A percentile compares a stretch with the other conserved stretches of the same genome.
phyloP scores from a whole-genome alignment of 371 early-diverging fungal genomes.

The Smittium culicis region DNA sequence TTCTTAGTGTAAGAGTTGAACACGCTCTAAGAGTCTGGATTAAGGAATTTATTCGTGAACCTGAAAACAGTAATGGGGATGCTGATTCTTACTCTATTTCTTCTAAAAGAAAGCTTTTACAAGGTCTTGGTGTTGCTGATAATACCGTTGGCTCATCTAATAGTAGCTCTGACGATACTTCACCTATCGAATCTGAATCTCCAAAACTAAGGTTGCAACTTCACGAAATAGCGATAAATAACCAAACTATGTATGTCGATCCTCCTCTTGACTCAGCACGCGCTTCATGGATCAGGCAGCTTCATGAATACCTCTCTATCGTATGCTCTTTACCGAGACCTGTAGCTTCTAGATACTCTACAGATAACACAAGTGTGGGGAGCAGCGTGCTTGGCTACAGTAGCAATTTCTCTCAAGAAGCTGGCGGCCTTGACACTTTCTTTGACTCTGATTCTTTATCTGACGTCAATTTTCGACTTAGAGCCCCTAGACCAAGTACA shows the following conservation, averaged over 20 bases:
- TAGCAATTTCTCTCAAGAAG: neutral
- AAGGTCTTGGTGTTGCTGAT: slow-evolving; percentile 36
- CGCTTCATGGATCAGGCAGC: slow-evolving; percentile 69
- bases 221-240: slow-evolving; percentile 74
- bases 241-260: slow-evolving; percentile 90
- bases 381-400: slow-evolving; percentile 5
- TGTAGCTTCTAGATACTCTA: slow-evolving; percentile 84
- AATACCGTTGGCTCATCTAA: slow-evolving; percentile 15
- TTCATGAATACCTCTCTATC: slow-evolving; percentile 82
- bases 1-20: slow-evolving; percentile 62
- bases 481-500: slow-evolving; percentile 18
- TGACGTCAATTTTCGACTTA: slow-evolving; percentile 28
- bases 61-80: slow-evolving; percentile 32
- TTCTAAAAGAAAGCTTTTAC: slow-evolving; percentile 35
- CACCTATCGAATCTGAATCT: slow-evolving; percentile 6
- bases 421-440: slow-evolving; percentile 5
- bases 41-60: slow-evolving; percentile 39
- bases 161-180: slow-evolving; percentile 21
- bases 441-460: slow-evolving; percentile 17
- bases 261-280: slow-evolving; percentile 92
- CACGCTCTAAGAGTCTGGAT: slow-evolving; percentile 67
- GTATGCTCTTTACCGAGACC: slow-evolving; percentile 64
- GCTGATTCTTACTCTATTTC: slow-evolving; percentile 33
- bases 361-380: slow-evolving; percentile 42
- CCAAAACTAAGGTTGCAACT: slow-evolving; percentile 50